Base-by-base conservation (phyloP, 2,329 filamentous ascomycete genomes). In the Fusarium pilosicola region DNA sequence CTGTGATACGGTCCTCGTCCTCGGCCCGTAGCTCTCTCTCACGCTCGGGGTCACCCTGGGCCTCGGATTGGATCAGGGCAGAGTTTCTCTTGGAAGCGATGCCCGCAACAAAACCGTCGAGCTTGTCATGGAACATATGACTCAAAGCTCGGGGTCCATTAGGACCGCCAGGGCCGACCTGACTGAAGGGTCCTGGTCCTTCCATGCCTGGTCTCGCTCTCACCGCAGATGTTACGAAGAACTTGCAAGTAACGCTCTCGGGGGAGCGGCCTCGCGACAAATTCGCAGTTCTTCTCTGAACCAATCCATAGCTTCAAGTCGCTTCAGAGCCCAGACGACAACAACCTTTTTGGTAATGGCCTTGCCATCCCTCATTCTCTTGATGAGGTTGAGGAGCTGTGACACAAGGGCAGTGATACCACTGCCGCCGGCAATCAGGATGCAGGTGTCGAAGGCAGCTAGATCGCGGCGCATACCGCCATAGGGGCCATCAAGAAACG, bases 241-340 rank as follows among this genome's bases (percentile, higher is more conserved):
- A 98, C 81, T 97, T 95, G 85, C 95, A 98, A 30, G 93, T 94
- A 14, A 98, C 93, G 36, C 93, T 93, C 79, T 96, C 94, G 1
- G 94, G 93, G 96, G 96, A 15, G 96, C 95, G 56, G 91, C 92
- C 82, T 98, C 94, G 77, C 94, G 90, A 83, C 96, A 97, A 77
- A 98, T 97, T 54, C 95, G 90, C 66, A 98, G 87, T 81, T 98
- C 96, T 83, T 98, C 95, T 74, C 94, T 93, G 87, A 98, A 98
- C 96, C 96, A 98, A 80, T 98, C 94, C 91, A 98, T 94, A 2
- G 94, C 94, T 81, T 98, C 96, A 20, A 96, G 91, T 63, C 93
- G 90, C 83, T 96, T 97, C 74, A 98, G 86, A 10, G 95, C 91
- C 96, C 96, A 98, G n/a, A 98, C 90, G 3, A 98, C 94, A 22